phyloP scores from a whole-genome alignment of 1,139 yeast genomes.

The Nadsonia starkeyi-henricii region DNA sequence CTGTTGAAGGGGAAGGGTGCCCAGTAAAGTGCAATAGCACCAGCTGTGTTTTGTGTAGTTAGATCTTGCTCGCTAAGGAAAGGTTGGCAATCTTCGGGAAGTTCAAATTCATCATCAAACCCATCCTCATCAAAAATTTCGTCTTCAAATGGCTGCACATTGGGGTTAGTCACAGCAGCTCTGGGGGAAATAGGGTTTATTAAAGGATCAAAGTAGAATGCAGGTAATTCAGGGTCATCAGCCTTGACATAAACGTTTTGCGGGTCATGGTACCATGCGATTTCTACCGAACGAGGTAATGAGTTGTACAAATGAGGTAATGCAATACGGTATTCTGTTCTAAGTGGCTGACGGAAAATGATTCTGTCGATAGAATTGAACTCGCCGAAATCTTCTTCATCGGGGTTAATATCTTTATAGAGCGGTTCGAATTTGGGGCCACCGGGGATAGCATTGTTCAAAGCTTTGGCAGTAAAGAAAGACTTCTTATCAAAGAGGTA shows the following conservation, averaged over 20 bases:
- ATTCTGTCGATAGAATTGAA: constrained; percentile 81
- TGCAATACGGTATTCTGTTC: constrained; percentile 77
- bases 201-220: constrained; percentile 40
- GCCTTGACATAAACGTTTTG: constrained; percentile 33
- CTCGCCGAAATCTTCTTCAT: constrained; percentile 69
- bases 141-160: constrained; percentile 13
- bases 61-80: constrained; percentile 33
- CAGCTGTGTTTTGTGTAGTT: constrained; percentile 36
- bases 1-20: constrained; percentile 80
- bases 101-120: constrained; percentile 22
- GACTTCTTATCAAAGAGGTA: constrained; percentile 66
- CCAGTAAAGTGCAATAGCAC: constrained; percentile 54
- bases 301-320: constrained; percentile 79
- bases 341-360: constrained; percentile 59
- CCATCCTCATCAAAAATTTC: constrained; percentile 16
- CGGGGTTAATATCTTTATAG: constrained; percentile 45
- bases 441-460: constrained; percentile 78
- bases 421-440: constrained; percentile 95
- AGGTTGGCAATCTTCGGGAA: constrained; percentile 33
- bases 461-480: constrained; percentile 79
- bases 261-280: constrained; percentile 52
- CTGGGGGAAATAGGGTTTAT: constrained; percentile 44
- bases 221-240: constrained; percentile 39
- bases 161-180: constrained; percentile 16
- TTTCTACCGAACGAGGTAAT: constrained; percentile 48